Evolutionary conservation across 2,329 filamentous ascomycete species (phyloP).

Genomic region (Stagonosporopsis vannaccii): DNA sequence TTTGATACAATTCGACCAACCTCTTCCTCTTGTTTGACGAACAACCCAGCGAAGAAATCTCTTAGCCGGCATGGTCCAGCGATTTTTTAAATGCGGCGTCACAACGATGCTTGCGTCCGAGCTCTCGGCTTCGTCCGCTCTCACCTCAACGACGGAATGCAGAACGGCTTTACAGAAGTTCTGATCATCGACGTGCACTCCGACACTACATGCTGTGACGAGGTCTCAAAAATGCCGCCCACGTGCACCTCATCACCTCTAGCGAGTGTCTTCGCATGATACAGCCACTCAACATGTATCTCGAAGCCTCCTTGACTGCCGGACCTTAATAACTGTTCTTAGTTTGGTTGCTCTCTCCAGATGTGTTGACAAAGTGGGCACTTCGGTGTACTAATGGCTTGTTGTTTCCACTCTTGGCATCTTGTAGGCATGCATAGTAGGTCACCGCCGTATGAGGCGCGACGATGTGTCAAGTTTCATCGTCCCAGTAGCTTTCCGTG

Average conservation of each 20-base stretch:
- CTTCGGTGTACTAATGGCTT: neutral
- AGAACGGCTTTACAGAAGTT: neutral
- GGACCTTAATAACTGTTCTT: neutral
- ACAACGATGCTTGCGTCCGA: no score
- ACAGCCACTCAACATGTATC: constrained; percentile 1
- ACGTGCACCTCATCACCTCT: neutral
- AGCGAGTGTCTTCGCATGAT: neutral
- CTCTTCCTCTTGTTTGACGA: neutral
- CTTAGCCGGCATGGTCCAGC: neutral
- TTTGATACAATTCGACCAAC: neutral
- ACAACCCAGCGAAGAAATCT: neutral
- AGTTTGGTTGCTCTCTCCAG: neutral
- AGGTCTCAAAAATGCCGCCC: neutral
- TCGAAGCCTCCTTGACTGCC: neutral
- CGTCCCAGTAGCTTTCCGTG: neutral
- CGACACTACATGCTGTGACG: neutral
- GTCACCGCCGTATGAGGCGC: neutral
- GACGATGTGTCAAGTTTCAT: neutral
- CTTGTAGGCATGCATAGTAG: neutral
- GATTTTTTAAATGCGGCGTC: neutral
- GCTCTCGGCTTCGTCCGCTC: neutral
- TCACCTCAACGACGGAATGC: neutral
- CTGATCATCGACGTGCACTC: neutral
- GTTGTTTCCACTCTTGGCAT: neutral
- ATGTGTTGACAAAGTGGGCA: neutral